phyloP scores from a whole-genome alignment of 2,329 filamentous ascomycete species.

The Sclerotinia spermophila region DNA sequence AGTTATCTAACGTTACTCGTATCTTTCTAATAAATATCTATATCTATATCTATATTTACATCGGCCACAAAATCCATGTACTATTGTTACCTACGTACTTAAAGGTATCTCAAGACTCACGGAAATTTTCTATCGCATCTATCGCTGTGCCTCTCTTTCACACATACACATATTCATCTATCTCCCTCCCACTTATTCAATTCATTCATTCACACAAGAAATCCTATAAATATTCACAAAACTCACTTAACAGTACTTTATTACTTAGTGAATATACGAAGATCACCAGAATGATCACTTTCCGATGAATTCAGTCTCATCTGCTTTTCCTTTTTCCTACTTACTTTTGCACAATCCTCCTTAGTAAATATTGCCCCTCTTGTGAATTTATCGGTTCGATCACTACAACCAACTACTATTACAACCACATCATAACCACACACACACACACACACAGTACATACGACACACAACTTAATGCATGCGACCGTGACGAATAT shows the following conservation, averaged over 20 bases:
- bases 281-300: neutral
- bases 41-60: neutral
- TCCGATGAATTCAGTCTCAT: neutral
- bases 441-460: slow-evolving; percentile 19
- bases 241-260: neutral
- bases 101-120: too few species aligned
- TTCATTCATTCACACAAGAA: neutral
- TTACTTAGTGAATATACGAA: neutral
- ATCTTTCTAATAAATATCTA: neutral
- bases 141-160: neutral
- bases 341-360: neutral
- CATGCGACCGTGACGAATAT: slow-evolving; percentile 30
- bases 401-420: slow-evolving; percentile 5
- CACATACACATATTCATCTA: neutral
- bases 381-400: slow-evolving; percentile 19
- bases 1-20: too few species aligned
- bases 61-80: neutral
- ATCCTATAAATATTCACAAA: neutral
- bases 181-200: neutral
- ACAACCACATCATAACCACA: neutral
- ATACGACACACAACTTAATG: slow-evolving; percentile 26
- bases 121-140: slow-evolving; percentile 4
- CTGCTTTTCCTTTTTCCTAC: neutral
- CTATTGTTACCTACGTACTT: neutral
- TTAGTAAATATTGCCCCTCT: slow-evolving; percentile 14